These are phyloP conservation scores for Saxophila tyrrhenica DNA, from an alignment of 495 filamentous ascomycete species.

Conservation along the genomic window DNA sequence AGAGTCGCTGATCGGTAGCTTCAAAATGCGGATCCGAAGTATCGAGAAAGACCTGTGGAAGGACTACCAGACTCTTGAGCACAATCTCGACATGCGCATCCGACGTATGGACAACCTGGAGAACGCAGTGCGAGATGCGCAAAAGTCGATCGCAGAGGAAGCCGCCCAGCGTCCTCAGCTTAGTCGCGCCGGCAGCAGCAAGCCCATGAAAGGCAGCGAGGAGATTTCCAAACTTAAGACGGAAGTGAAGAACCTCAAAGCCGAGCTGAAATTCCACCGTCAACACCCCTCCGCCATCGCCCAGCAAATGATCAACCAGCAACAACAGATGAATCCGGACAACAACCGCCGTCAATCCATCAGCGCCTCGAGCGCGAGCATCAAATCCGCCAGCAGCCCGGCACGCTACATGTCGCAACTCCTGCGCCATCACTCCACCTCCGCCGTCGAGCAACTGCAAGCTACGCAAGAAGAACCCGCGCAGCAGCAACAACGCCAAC, in stretches of 20 bases:
- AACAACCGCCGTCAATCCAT: slow-evolving; percentile 7
- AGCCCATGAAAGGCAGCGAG: slow-evolving; percentile 26
- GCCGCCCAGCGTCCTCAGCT: slow-evolving; percentile 6
- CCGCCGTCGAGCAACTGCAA: slow-evolving; percentile 31
- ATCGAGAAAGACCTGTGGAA: slow-evolving; percentile 81
- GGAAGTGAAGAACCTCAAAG: slow-evolving; percentile 71
- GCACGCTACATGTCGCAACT: slow-evolving; percentile 30
- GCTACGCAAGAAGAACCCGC: slow-evolving; percentile 8
- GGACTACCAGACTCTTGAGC: slow-evolving; percentile 80
- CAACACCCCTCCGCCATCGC: slow-evolving; percentile 30
- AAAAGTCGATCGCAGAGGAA: slow-evolving; percentile 10
- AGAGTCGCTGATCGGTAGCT: slow-evolving; percentile 67
- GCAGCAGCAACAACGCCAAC: slow-evolving; percentile 14
- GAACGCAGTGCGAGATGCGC: slow-evolving; percentile 40
- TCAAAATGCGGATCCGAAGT: slow-evolving; percentile 66
- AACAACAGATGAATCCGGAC: slow-evolving; percentile 2
- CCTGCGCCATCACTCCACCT: slow-evolving; percentile 42
- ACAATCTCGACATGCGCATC: slow-evolving; percentile 61
- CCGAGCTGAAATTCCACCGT: slow-evolving; percentile 65
- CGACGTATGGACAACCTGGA: slow-evolving; percentile 86
- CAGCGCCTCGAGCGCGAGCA: not conserved
- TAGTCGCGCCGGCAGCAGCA: slow-evolving; percentile 25
- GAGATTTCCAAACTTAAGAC: slow-evolving; percentile 61
- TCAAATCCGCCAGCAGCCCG: slow-evolving; percentile 10
- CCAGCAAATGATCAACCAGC: slow-evolving; percentile 22